Percentiles rank a stretch among this genome's conserved stretches.
These are phyloP conservation scores for Terfezia boudieri DNA, from an alignment of 495 filamentous ascomycete genomes.

Conservation along the genomic window DNA sequence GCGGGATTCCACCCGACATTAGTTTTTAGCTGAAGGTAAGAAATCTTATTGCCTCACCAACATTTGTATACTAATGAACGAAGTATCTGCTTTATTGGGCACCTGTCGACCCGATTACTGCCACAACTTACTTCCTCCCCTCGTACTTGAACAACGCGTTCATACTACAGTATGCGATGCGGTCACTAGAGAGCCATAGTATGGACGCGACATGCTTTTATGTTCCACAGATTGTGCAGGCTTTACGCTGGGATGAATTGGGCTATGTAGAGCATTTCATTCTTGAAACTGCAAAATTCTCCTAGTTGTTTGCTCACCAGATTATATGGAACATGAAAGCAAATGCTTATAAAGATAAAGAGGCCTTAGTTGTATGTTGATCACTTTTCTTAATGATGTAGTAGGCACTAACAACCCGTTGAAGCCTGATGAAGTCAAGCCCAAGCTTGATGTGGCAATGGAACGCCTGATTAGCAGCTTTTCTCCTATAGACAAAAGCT, in stretches of 20 bases:
- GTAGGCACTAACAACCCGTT: not conserved
- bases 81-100: constrained; percentile 89
- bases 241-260: constrained; percentile 78
- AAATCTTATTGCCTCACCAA: not conserved
- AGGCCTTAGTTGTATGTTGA: constrained; percentile 54
- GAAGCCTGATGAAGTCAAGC: constrained; percentile 79
- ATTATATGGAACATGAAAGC: constrained; percentile 99
- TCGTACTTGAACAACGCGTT: constrained; percentile 86
- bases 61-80: constrained; percentile 19
- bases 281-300: constrained; percentile 82
- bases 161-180: constrained; percentile 93
- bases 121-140: constrained; percentile 79
- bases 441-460: constrained; percentile 78
- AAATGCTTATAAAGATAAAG: constrained; percentile 93
- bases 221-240: constrained; percentile 92
- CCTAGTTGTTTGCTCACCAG: constrained; percentile 91
- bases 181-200: constrained; percentile 74
- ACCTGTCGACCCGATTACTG: constrained; percentile 76
- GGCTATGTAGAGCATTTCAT: constrained; percentile 96
- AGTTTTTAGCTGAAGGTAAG: constrained; percentile 50
- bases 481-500: constrained; percentile 47
- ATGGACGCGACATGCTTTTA: constrained; percentile 97
- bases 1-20: constrained; percentile 52
- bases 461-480: constrained; percentile 63
- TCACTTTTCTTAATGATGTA: constrained; percentile 19